Evolutionary conservation across 2,329 filamentous ascomycete genomes (phyloP).

Genomic region (Thyridium curvatum): DNA sequence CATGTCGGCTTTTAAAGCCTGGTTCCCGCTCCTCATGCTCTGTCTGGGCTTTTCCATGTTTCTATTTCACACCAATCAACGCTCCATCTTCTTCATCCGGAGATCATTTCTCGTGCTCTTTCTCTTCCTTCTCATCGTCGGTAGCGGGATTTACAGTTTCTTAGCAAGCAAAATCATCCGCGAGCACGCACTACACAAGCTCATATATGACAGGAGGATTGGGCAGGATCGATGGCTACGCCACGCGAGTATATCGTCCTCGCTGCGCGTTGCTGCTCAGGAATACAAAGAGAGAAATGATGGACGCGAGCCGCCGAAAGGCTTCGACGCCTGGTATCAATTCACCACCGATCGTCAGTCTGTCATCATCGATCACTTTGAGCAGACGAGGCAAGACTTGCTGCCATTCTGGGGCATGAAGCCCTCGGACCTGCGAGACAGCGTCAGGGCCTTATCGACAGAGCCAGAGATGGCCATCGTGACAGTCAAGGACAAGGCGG

Average conservation of each 20-base stretch:
- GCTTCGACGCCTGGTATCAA: slow-evolving; percentile 80
- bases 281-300: slow-evolving; percentile 48
- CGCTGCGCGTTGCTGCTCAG: slow-evolving; percentile 35
- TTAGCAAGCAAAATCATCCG: slow-evolving; percentile 20
- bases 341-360: slow-evolving; percentile 66
- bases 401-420: slow-evolving; percentile 71
- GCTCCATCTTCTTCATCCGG: slow-evolving; percentile 33
- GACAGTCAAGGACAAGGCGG: slow-evolving; percentile 59
- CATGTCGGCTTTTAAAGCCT: slow-evolving; percentile 23
- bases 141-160: slow-evolving; percentile 28
- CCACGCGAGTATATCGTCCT: slow-evolving; percentile 39
- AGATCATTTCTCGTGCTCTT: slow-evolving; percentile 32
- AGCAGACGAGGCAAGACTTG: slow-evolving; percentile 69
- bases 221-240: slow-evolving; percentile 43
- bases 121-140: slow-evolving; percentile 28
- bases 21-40: slow-evolving; percentile 31
- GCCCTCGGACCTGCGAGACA: slow-evolving; percentile 60
- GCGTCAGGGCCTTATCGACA: slow-evolving; percentile 33
- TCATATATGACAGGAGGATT: slow-evolving; percentile 42
- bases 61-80: slow-evolving; percentile 34
- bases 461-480: slow-evolving; percentile 39
- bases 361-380: slow-evolving; percentile 71
- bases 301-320: slow-evolving; percentile 66
- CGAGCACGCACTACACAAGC: slow-evolving; percentile 39
- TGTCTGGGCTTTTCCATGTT: slow-evolving; percentile 35